Percentiles rank a stretch among this genome's conserved stretches.
Evolutionary conservation across 352 stramenopile genomes (phyloP).

Genomic region (Aphanomyces invadans): DNA sequence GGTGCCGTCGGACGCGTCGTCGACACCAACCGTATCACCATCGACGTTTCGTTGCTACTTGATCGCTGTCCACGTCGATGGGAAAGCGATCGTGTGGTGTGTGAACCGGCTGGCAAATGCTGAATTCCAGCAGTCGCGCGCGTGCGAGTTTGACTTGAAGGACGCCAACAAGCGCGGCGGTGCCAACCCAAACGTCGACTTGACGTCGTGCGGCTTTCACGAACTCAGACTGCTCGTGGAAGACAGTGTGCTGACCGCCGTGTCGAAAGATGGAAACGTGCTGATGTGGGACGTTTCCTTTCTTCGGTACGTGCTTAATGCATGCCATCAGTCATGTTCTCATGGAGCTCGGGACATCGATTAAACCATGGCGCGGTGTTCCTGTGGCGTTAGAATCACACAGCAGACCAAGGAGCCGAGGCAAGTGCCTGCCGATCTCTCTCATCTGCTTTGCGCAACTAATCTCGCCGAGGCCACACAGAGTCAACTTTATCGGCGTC

Average conservation of each 20-base stretch:
- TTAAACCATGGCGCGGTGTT: constrained; percentile 9
- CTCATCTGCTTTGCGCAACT: constrained; percentile 23
- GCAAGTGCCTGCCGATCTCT: constrained; percentile 37
- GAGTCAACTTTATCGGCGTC: constrained; percentile 1
- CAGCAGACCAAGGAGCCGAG: constrained; percentile 42
- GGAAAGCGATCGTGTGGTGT: constrained; percentile 48
- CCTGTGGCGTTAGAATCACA: constrained; percentile 36
- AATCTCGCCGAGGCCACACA: not conserved
- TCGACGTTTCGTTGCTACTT: constrained; percentile 32
- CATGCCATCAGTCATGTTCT: constrained; percentile 32
- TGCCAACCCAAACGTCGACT: constrained; percentile 31
- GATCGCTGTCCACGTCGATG: constrained; percentile 49
- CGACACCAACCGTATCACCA: constrained; percentile 23
- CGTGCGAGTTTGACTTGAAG: constrained; percentile 43
- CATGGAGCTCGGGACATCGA: constrained; percentile 3
- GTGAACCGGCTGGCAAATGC: constrained; percentile 30
- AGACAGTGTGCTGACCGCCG: constrained; percentile 47
- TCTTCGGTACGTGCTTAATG: constrained; percentile 22
- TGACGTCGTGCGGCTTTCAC: constrained; percentile 39
- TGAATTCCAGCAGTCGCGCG: constrained; percentile 35
- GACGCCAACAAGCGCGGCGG: constrained; percentile 37
- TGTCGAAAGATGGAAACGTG: constrained; percentile 52
- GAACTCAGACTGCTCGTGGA: constrained; percentile 58
- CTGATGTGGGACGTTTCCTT: constrained; percentile 61
- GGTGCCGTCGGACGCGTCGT: constrained; percentile 33